Conservation (phyloP, 2,329 filamentous ascomycete species). For the Phialocephala subalpina region DNA sequence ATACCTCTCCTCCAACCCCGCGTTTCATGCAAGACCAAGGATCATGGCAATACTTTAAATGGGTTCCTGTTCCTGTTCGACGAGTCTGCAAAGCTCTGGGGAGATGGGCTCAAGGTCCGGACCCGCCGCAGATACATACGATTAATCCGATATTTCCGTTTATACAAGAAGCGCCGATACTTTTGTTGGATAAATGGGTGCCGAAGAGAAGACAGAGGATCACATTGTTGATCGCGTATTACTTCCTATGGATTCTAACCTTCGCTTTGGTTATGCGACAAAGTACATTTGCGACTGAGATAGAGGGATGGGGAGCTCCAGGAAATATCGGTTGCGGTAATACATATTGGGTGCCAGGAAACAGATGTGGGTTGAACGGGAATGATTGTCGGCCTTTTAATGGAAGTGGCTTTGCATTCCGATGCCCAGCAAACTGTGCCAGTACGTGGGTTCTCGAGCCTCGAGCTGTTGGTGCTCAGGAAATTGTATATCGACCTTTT, state of each 20-base stretch:
- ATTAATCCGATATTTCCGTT: slow-evolving; percentile 69
- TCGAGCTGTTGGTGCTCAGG: slow-evolving; percentile 76
- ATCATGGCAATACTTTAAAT: slow-evolving; percentile 56
- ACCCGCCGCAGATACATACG: slow-evolving; percentile 56
- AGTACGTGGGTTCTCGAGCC: slow-evolving; percentile 73
- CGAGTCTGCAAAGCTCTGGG: slow-evolving; percentile 51
- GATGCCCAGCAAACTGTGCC: slow-evolving; percentile 77
- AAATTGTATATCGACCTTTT: slow-evolving; percentile 69
- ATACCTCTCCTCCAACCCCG: slow-evolving; percentile 57
- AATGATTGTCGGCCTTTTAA: slow-evolving; percentile 79
- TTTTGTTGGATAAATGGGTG: slow-evolving; percentile 67
- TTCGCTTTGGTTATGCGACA: slow-evolving; percentile 75
- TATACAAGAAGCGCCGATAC: slow-evolving; percentile 72
- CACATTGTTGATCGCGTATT: slow-evolving; percentile 65
- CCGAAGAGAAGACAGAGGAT: slow-evolving; percentile 66
- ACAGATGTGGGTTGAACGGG: slow-evolving; percentile 78
- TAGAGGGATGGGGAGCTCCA: slow-evolving; percentile 73
- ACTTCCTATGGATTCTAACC: slow-evolving; percentile 72
- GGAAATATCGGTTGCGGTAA: slow-evolving; percentile 71
- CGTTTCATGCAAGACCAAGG: slow-evolving; percentile 66
- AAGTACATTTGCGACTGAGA: slow-evolving; percentile 65
- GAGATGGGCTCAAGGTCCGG: slow-evolving; percentile 64
- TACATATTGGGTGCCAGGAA: slow-evolving; percentile 75
- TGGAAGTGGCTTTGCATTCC: slow-evolving; percentile 74
- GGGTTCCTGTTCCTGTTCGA: slow-evolving; percentile 65